Evolutionary conservation across 2,329 filamentous ascomycete genomes (phyloP).

Genomic region (Aspergillus puulaauensis): DNA sequence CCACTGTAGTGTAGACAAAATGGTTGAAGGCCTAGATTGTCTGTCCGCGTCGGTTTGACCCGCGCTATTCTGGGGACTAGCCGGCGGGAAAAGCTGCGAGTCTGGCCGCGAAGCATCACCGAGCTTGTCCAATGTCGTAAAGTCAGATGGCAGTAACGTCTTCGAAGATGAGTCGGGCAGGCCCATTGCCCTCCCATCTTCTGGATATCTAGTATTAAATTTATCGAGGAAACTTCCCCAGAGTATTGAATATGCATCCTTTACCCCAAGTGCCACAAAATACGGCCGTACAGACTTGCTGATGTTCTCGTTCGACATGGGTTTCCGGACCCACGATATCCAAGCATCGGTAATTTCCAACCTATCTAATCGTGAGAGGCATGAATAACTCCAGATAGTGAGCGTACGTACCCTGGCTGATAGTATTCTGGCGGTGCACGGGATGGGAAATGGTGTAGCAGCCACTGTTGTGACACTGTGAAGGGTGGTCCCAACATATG

Average conservation of each 20-base stretch:
- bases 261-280: constrained; percentile 32
- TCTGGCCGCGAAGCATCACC: constrained; percentile 18
- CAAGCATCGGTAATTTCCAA: constrained; percentile 27
- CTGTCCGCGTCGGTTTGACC: constrained; percentile 16
- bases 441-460: constrained; percentile 61
- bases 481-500: constrained; percentile 50
- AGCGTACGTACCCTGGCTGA: constrained; percentile 56
- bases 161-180: constrained; percentile 16
- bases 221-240: constrained; percentile 28
- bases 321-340: constrained; percentile 27
- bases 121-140: constrained; percentile 18
- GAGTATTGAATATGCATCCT: constrained; percentile 33
- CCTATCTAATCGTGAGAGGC: constrained; percentile 20
- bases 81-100: constrained; percentile 15
- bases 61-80: constrained; percentile 15
- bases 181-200: constrained; percentile 13
- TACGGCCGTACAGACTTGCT: constrained; percentile 31
- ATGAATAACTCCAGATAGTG: background rate
- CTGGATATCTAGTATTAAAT: constrained; percentile 16
- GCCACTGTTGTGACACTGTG: constrained; percentile 55
- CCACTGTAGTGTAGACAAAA: constrained; percentile 33
- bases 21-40: constrained; percentile 25
- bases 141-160: constrained; percentile 13
- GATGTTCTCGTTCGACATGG: constrained; percentile 29
- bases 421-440: constrained; percentile 60